Evolutionary conservation across 768 basidiomycete species (phyloP).

Genomic region (Lactifluus volemus): DNA sequence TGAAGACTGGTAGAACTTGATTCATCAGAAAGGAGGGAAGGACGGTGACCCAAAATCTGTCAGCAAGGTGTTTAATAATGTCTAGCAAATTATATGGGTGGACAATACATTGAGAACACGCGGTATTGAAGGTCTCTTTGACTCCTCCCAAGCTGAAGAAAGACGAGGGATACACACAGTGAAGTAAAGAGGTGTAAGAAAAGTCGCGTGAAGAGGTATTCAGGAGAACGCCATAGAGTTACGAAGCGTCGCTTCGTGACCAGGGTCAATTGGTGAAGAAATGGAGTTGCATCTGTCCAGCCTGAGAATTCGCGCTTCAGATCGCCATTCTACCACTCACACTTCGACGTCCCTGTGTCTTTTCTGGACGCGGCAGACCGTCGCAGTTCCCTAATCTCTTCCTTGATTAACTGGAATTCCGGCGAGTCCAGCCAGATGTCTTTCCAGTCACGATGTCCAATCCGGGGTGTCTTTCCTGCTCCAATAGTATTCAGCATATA

Average conservation of each 20-base stretch:
- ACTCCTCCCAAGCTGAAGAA: slow-evolving; percentile 62
- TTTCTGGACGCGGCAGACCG: neutral
- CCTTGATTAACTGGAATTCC: slow-evolving; percentile 32
- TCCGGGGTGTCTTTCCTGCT: slow-evolving; percentile 62
- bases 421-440: slow-evolving; percentile 74
- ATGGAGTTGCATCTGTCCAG: slow-evolving; percentile 60
- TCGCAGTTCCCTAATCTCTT: slow-evolving; percentile 34
- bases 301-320: neutral
- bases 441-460: slow-evolving; percentile 80
- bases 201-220: slow-evolving; percentile 78
- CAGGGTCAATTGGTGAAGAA: slow-evolving; percentile 61
- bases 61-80: neutral
- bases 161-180: slow-evolving; percentile 66
- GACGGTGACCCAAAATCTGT: slow-evolving; percentile 53
- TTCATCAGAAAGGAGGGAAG: slow-evolving; percentile 70
- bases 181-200: slow-evolving; percentile 69
- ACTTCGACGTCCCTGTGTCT: neutral
- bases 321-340: neutral
- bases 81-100: neutral
- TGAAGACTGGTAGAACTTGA: slow-evolving; percentile 79
- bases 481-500: slow-evolving; percentile 85
- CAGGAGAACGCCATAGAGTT: slow-evolving; percentile 75
- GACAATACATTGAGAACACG: slow-evolving; percentile 63
- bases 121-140: slow-evolving; percentile 68
- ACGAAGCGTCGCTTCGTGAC: slow-evolving; percentile 60